Evolutionary conservation across 768 basidiomycete genomes (phyloP).

Genomic region (Termitomyces sp.): DNA sequence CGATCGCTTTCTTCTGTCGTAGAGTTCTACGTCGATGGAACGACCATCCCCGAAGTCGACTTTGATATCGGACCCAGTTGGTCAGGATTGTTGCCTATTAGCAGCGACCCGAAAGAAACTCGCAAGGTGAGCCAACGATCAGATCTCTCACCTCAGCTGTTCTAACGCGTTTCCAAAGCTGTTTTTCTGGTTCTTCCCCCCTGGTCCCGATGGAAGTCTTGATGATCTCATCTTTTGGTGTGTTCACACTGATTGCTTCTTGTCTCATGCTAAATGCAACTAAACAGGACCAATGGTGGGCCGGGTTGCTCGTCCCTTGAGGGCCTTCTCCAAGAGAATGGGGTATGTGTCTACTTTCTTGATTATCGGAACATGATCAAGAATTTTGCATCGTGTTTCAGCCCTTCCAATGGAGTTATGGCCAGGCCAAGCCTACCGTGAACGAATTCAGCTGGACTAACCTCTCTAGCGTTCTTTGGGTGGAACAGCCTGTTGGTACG

Average conservation of each 20-base stretch:
- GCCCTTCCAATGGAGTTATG: conserved; percentile 68
- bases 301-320: conserved; percentile 77
- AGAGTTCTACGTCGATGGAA: conserved; percentile 75
- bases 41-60: conserved; percentile 61
- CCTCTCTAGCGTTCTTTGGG: conserved; percentile 68
- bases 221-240: conserved; percentile 80
- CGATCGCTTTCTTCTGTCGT: not conserved
- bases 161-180: conserved; percentile 39
- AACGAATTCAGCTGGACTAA: conserved; percentile 82
- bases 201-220: conserved; percentile 65
- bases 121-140: conserved; percentile 43
- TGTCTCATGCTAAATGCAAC: not conserved
- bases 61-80: conserved; percentile 78
- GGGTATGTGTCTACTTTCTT: conserved; percentile 40
- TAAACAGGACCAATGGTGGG: conserved; percentile 71
- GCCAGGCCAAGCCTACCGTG: conserved; percentile 59
- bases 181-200: conserved; percentile 86
- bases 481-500: conserved; percentile 81
- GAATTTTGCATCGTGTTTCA: conserved; percentile 22
- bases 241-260: not conserved
- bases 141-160: not conserved
- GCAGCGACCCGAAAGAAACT: conserved; percentile 55
- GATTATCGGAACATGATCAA: not conserved
- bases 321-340: conserved; percentile 73
- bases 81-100: conserved; percentile 75